These are phyloP conservation scores for Xerocomus potaroensis DNA, from an alignment of 768 basidiomycete genomes.

Conservation along the genomic window DNA sequence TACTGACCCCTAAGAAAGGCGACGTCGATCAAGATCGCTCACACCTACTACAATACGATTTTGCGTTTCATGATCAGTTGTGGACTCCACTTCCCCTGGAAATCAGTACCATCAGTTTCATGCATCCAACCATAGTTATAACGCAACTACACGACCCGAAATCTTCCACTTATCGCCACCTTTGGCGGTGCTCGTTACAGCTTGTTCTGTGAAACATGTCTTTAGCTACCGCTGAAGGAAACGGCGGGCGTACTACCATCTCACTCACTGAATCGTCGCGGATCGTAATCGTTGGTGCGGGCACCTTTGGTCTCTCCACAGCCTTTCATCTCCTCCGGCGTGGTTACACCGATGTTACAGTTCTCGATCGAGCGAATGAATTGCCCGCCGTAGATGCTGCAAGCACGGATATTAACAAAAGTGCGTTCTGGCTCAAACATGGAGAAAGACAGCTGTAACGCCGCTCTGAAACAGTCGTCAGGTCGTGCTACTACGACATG, in stretches of 20 bases:
- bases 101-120: too few relatives aligned
- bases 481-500: slow-evolving; percentile 65
- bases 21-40: too few relatives aligned
- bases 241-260: too few relatives aligned
- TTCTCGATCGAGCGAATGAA: slow-evolving; percentile 65
- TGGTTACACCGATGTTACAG: slow-evolving; percentile 64
- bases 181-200: too few relatives aligned
- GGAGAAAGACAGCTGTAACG: background rate
- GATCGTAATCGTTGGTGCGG: slow-evolving; percentile 69
- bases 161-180: background rate
- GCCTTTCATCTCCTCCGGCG: slow-evolving; percentile 71
- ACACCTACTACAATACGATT: too few relatives aligned
- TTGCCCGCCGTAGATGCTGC: slow-evolving; percentile 85
- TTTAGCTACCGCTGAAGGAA: background rate
- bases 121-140: background rate
- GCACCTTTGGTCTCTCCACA: slow-evolving; percentile 84
- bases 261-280: slow-evolving; percentile 11
- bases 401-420: slow-evolving; percentile 49
- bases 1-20: too few relatives aligned
- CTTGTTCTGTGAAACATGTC: slow-evolving; percentile 3
- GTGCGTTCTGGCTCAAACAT: slow-evolving; percentile 3
- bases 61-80: too few relatives aligned
- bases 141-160: background rate
- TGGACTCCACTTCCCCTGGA: too few relatives aligned
- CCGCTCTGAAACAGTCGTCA: slow-evolving; percentile 49